Percentiles rank a stretch among this genome's conserved stretches.
Evolutionary conservation across 768 basidiomycete genomes (phyloP).

Genomic region (Ramaria rubella): DNA sequence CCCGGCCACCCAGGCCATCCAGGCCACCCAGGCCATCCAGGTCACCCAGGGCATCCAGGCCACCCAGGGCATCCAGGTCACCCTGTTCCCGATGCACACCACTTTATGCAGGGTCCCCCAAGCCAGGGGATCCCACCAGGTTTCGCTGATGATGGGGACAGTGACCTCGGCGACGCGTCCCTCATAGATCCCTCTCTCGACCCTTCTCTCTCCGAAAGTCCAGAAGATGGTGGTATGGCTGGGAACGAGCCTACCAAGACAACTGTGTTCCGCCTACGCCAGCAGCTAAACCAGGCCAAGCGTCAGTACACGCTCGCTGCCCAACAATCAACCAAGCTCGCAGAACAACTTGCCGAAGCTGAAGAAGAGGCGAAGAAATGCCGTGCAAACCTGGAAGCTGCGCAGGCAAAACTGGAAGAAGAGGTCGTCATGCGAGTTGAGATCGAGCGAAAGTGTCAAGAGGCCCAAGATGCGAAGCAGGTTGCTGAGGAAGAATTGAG

Average conservation of each 20-base stretch:
- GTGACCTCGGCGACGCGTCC: constrained; percentile 2
- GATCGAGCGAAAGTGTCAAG: background rate
- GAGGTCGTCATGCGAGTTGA: background rate
- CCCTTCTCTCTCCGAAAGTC: background rate
- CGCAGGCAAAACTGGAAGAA: constrained; percentile 1
- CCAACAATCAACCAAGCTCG: constrained; percentile 5
- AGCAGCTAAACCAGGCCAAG: constrained; percentile 5
- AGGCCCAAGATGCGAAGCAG: background rate
- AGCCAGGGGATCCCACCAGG: constrained; percentile 4
- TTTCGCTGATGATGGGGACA: background rate
- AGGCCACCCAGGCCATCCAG: too few species aligned
- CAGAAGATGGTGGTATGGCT: background rate
- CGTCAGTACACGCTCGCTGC: background rate
- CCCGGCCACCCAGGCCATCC: too few species aligned
- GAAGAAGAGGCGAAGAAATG: constrained; percentile 5
- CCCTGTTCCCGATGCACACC: constrained; percentile 2
- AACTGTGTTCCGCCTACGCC: constrained; percentile 4
- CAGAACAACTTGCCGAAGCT: constrained; percentile 8
- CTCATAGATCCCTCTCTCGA: constrained; percentile 9
- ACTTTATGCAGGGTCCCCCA: constrained; percentile 10
- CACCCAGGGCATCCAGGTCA: too few species aligned
- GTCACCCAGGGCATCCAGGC: too few species aligned
- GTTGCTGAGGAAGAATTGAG: background rate
- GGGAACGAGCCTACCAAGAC: background rate
- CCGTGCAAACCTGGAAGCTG: background rate